Conservation (phyloP, 371 early-diverging fungal species). For the Saksenaea oblongispora region DNA sequence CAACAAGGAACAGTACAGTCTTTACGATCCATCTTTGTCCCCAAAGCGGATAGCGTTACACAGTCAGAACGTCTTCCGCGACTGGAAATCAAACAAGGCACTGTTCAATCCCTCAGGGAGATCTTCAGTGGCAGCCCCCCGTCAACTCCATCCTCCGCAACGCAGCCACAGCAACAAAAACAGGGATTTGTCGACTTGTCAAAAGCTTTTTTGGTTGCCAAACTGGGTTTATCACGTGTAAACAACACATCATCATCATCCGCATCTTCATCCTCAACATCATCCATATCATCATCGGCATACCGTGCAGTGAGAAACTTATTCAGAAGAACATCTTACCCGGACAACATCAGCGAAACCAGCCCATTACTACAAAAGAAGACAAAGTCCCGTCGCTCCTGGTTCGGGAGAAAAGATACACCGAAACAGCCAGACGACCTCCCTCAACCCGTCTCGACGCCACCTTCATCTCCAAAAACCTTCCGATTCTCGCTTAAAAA, state of each 20-base stretch:
- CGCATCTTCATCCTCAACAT: constrained; percentile 10
- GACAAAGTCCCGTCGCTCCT: background rate
- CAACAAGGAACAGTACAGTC: constrained; percentile 49
- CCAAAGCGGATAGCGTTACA: background rate
- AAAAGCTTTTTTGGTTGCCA: constrained; percentile 8
- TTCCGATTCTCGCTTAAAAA: constrained; percentile 3
- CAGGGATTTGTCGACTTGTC: background rate
- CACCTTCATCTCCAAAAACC: background rate
- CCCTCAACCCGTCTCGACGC: background rate
- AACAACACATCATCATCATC: constrained; percentile 5
- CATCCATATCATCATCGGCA: constrained; percentile 10
- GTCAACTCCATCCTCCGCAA: background rate
- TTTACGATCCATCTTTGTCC: constrained; percentile 35
- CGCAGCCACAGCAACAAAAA: constrained; percentile 5
- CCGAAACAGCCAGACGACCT: background rate
- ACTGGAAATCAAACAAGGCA: constrained; percentile 38
- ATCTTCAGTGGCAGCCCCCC: constrained; percentile 18
- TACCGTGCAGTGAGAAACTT: background rate
- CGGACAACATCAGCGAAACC: background rate
- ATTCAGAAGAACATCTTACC: background rate
- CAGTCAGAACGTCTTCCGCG: constrained; percentile 11
- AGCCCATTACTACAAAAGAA: background rate
- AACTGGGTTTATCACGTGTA: background rate
- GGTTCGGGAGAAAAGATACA: background rate
- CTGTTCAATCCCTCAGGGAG: constrained; percentile 36